Percentiles rank a stretch among this genome's conserved stretches.
phyloP scores from a whole-genome alignment of 1,284 basidiomycete species.

The Fomitopsis schrenkii region DNA sequence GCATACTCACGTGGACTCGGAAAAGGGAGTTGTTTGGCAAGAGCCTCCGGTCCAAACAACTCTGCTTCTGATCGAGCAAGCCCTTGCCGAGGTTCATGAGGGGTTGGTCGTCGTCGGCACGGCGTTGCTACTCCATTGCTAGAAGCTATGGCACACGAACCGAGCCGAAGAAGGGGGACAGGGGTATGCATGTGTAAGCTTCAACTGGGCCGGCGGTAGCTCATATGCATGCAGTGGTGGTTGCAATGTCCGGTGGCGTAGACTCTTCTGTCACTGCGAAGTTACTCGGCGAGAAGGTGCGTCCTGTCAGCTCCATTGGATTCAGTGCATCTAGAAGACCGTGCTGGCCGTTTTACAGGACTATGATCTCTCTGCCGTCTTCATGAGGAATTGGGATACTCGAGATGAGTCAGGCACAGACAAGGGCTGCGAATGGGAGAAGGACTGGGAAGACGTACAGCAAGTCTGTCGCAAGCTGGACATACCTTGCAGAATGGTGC shows the following conservation, averaged over 20 bases:
- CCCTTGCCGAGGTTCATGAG: constrained; percentile 13
- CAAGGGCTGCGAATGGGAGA: constrained; percentile 91
- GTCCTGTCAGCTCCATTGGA: not conserved
- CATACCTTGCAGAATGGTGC: constrained; percentile 66
- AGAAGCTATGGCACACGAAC: constrained; percentile 15
- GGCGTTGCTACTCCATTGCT: constrained; percentile 19
- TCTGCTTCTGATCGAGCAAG: not conserved
- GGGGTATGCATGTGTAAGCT: constrained; percentile 14
- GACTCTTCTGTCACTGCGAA: constrained; percentile 87
- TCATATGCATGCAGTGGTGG: constrained; percentile 52
- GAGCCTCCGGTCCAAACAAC: constrained; percentile 8
- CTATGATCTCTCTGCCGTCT: constrained; percentile 82
- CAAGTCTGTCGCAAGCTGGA: constrained; percentile 68
- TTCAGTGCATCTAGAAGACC: too few species aligned
- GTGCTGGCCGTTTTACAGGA: constrained; percentile 40
- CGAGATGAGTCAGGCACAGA: constrained; percentile 68
- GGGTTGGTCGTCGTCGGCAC: constrained; percentile 17
- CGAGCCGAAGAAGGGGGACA: constrained; percentile 21
- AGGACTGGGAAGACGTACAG: constrained; percentile 91
- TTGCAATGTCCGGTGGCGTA: constrained; percentile 96
- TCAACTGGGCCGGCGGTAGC: not conserved
- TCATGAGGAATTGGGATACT: constrained; percentile 95
- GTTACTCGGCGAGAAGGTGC: constrained; percentile 67
- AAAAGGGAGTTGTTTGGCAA: constrained; percentile 9
- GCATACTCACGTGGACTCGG: not conserved